Conservation (phyloP, 371 early-diverging fungal genomes). For the Mortierella polycephala region DNA sequence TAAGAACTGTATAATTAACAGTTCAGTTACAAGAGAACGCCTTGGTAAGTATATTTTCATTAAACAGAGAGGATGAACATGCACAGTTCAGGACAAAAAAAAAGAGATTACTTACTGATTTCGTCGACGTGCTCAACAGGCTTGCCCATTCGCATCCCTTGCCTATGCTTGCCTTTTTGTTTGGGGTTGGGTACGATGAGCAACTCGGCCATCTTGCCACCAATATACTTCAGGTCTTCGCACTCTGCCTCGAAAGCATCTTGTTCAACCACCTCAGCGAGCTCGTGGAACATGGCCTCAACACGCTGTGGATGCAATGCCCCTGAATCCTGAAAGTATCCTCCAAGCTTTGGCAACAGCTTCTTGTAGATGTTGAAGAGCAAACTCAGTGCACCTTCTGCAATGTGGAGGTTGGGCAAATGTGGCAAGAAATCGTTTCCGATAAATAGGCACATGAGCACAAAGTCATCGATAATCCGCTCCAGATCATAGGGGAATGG, state of each 20-base stretch:
- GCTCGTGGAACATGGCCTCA: conserved; percentile 70
- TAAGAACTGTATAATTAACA: conserved; percentile 59
- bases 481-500: conserved; percentile 86
- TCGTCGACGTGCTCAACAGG: conserved; percentile 41
- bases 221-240: conserved; percentile 68
- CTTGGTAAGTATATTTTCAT: too few species aligned
- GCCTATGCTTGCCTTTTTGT: conserved; percentile 55
- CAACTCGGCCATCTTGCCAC: conserved; percentile 63
- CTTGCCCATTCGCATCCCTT: conserved; percentile 61
- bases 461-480: conserved; percentile 96
- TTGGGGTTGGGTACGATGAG: conserved; percentile 27
- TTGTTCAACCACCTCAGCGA: conserved; percentile 70
- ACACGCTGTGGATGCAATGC: conserved; percentile 71
- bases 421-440: conserved; percentile 99
- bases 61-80: too few species aligned
- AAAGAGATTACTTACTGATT: conserved; percentile 24
- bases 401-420: conserved; percentile 94
- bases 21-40: background rate
- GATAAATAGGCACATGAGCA: conserved; percentile 93
- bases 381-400: conserved; percentile 89
- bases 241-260: conserved; percentile 74
- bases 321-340: conserved; percentile 91
- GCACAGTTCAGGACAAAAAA: background rate
- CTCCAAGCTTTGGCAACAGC: conserved; percentile 73
- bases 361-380: conserved; percentile 90